Percentiles rank a stretch among this genome's conserved stretches.
Conservation (phyloP, 1,139 yeast species). For the Blastobotrys arbuscula region DNA sequence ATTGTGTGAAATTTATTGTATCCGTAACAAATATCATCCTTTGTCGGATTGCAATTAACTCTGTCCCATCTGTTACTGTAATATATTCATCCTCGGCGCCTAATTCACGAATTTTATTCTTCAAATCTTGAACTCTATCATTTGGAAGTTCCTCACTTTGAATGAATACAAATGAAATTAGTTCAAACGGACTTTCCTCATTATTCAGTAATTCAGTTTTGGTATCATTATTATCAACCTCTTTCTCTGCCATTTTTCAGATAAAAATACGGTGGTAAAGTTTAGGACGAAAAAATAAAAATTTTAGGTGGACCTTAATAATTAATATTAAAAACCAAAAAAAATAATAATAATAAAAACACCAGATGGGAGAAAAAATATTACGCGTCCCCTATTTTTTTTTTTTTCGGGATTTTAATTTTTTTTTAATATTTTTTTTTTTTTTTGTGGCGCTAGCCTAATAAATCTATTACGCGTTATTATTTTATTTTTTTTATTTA, state of each 20-base stretch:
- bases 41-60: neutral
- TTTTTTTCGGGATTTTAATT: too few species aligned
- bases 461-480: too few species aligned
- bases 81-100: neutral
- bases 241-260: neutral
- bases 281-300: neutral
- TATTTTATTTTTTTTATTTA: neutral
- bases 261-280: too few species aligned
- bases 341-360: neutral
- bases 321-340: neutral
- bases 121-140: neutral
- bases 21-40: constrained; percentile 5
- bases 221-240: neutral
- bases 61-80: neutral
- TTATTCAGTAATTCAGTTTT: neutral
- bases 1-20: constrained; percentile 6
- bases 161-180: neutral
- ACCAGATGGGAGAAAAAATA: neutral
- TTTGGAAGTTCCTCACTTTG: neutral
- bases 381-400: too few species aligned
- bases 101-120: neutral
- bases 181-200: neutral
- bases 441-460: too few species aligned
- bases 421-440: too few species aligned
- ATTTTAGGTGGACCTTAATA: neutral